phyloP scores from a whole-genome alignment of 768 basidiomycete genomes.

The Russula dissimulans region DNA sequence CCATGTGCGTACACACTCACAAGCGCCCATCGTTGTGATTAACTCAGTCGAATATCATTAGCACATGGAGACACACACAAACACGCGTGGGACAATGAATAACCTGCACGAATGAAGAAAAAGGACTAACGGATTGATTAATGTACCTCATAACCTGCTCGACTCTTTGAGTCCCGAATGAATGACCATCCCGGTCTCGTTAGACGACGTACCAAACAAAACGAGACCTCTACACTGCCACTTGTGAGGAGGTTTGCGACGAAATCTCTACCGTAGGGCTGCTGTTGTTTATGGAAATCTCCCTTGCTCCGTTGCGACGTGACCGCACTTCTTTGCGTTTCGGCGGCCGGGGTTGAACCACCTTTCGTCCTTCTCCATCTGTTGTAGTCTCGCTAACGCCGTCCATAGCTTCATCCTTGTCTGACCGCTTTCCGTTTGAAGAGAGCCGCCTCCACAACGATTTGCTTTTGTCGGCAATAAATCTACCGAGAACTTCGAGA shows the following conservation, averaged over 20 bases:
- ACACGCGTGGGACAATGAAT: neutral
- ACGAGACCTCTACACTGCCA: neutral
- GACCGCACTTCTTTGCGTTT: neutral
- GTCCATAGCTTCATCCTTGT: neutral
- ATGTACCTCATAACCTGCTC: neutral
- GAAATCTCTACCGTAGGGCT: neutral
- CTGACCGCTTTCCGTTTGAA: conserved; percentile 3
- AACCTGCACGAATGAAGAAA: neutral
- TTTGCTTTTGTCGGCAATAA: conserved; percentile 16
- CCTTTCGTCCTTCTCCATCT: neutral
- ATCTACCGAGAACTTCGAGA: conserved; percentile 11
- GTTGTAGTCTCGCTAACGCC: neutral
- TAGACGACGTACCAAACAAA: neutral
- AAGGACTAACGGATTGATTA: neutral
- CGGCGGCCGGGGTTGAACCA: neutral
- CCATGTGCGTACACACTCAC: neutral
- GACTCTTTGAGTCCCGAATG: neutral
- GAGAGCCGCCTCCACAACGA: conserved; percentile 13
- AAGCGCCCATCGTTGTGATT: neutral
- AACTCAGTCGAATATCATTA: neutral
- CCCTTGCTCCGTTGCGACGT: neutral
- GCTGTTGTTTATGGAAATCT: neutral
- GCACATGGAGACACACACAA: neutral
- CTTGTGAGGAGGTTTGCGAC: neutral
- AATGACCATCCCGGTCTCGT: neutral